A percentile compares a stretch with the other conserved stretches of the same genome.
Evolutionary conservation across 192 early-diverging fungal species (phyloP).

Genomic region (Paraglomus occultum): DNA sequence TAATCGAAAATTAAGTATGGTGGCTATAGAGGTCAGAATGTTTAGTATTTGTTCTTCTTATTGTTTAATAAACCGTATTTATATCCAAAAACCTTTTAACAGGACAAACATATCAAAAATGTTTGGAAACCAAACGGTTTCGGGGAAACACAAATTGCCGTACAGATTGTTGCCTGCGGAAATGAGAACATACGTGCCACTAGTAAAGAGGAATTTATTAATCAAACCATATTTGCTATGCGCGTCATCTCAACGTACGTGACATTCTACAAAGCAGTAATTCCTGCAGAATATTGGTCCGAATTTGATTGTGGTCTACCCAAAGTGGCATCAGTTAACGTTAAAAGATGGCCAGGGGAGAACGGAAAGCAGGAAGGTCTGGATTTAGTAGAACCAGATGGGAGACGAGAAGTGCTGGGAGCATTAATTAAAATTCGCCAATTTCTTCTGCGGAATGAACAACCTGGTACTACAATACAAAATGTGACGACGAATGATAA

Average conservation of each 20-base stretch:
- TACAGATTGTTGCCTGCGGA: conserved; percentile 12
- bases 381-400: not conserved
- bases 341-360: conserved; percentile 2
- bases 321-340: conserved; percentile 10
- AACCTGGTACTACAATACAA: too few species aligned
- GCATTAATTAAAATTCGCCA: conserved; percentile 7
- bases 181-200: conserved; percentile 7
- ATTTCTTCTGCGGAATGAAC: conserved; percentile 3
- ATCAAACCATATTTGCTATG: conserved; percentile 9
- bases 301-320: not conserved
- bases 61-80: conserved; percentile 10
- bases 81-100: conserved; percentile 17
- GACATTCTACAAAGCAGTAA: conserved; percentile 8
- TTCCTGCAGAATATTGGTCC: conserved; percentile 1
- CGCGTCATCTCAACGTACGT: not conserved
- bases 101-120: conserved; percentile 9
- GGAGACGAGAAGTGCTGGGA: conserved; percentile 5
- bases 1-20: conserved; percentile 9
- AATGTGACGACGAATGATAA: too few species aligned
- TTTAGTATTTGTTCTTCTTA: conserved; percentile 1
- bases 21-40: conserved; percentile 11
- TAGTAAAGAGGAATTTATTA: conserved; percentile 13
- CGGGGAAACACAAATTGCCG: not conserved
- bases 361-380: not conserved
- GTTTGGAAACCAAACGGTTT: not conserved